Base-by-base conservation (phyloP, 225 moss, liverwort and hornwort species). In the Physcomitrium patens region DNA sequence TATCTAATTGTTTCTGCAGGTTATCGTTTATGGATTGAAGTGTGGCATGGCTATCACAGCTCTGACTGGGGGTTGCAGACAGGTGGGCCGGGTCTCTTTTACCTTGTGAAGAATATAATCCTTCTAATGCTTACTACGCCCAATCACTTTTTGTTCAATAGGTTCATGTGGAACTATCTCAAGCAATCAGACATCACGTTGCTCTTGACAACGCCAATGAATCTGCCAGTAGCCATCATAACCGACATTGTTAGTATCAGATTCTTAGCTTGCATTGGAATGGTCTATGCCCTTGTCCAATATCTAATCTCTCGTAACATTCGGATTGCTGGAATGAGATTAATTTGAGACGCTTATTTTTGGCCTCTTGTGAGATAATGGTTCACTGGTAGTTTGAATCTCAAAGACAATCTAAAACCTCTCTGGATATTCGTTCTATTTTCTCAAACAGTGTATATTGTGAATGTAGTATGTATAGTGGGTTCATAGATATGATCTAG, bases 151-250 rank as follows among this genome's bases (percentile, higher is more conserved):
- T 77, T 93, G 75, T 99, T 99, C 83, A 99, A 95, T 74, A 89
- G 89, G 48, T 99, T 99, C 70, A 93, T 95, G 95, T 99, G 99
- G 99, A 91, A 93, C 75, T 99, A 95, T 72, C 83, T 84, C 46
- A 91, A 92, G 74, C 95, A 95, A 60, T 95, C 95, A 5, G 91
- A 93, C 76, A 91, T 92, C 71, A 12, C 92, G 64, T 78, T 99
- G 85, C 89, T 99, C 78, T 83, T 95, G 84, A 92, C 88, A 12
- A 90, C 95, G 27, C 99, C 99, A 3, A 82, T 95, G 84, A 99
- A 95, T 73, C 79, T 99, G 56, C 99, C 99, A 31, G 99, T 89
- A n/a, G 99, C 93, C 60, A 93, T 99, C 18, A 93, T 95, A 60
- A 93, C 99, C 49, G 99, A 99, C 75, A 83, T 99, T 24, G 85